Conservation (phyloP, 1,139 yeast genomes). For the Suhomyces choctaworum region DNA sequence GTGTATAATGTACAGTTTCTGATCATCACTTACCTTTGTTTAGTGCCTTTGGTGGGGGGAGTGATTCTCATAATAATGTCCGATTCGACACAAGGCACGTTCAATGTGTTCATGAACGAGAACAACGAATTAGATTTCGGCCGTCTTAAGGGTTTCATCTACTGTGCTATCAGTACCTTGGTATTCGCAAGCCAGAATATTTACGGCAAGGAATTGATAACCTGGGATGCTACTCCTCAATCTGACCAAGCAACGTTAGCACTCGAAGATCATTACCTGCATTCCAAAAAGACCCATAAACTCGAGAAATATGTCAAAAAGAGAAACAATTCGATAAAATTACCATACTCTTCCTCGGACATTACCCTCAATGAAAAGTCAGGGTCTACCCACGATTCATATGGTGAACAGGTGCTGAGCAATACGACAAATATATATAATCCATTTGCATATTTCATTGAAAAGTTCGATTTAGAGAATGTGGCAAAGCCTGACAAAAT, state of each 20-base stretch:
- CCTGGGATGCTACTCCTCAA: conserved; percentile 29
- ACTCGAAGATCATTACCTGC: conserved; percentile 17
- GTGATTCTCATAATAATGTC: conserved; percentile 37
- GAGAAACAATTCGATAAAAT: conserved; percentile 26
- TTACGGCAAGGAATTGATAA: conserved; percentile 43
- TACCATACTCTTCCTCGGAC: conserved; percentile 41
- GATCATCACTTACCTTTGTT: conserved; percentile 35
- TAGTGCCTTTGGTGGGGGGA: conserved; percentile 40
- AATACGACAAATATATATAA: conserved; percentile 17
- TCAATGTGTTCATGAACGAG: conserved; percentile 15
- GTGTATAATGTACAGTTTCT: conserved; percentile 37
- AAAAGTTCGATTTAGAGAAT: conserved; percentile 19
- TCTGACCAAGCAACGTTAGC: conserved; percentile 31
- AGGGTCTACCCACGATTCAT: conserved; percentile 9
- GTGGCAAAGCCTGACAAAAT: conserved; percentile 39
- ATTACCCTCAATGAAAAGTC: conserved; percentile 26
- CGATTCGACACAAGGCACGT: conserved; percentile 24
- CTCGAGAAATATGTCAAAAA: conserved; percentile 20
- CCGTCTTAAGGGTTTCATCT: conserved; percentile 33
- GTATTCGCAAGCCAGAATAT: conserved; percentile 45
- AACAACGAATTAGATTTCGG: conserved; percentile 18
- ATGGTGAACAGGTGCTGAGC: conserved; percentile 21
- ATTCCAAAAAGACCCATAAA: background rate
- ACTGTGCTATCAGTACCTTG: conserved; percentile 33
- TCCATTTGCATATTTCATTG: conserved; percentile 24